Percentiles rank a stretch among this genome's conserved stretches.
These are phyloP conservation scores for Lyophyllum shimeji DNA, from an alignment of 768 basidiomycete species.

Conservation along the genomic window DNA sequence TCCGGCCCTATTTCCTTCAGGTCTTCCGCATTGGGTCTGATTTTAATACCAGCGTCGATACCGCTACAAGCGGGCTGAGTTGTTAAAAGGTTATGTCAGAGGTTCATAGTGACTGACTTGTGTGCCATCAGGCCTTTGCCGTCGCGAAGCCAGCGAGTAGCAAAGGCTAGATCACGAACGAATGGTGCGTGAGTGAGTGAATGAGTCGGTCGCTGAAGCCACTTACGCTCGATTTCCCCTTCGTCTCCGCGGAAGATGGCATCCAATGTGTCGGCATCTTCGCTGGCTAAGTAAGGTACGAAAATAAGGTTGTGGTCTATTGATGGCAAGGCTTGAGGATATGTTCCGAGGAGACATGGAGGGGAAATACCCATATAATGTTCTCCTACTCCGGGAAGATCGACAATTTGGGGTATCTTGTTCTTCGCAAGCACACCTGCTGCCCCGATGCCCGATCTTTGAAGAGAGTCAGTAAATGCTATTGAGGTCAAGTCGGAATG, in stretches of 20 bases:
- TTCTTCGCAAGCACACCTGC: slow-evolving; percentile 42
- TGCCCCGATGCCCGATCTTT: slow-evolving; percentile 66
- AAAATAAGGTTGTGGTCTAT: slow-evolving; percentile 42
- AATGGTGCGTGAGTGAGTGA: background rate
- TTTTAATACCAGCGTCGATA: slow-evolving; percentile 54
- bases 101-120: slow-evolving; percentile 36
- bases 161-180: slow-evolving; percentile 10
- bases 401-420: slow-evolving; percentile 49
- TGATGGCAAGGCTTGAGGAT: background rate
- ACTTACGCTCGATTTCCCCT: slow-evolving; percentile 40
- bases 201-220: background rate
- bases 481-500: background rate
- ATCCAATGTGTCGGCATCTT: slow-evolving; percentile 51
- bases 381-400: slow-evolving; percentile 78
- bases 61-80: slow-evolving; percentile 31
- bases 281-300: slow-evolving; percentile 40
- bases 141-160: slow-evolving; percentile 13
- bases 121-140: slow-evolving; percentile 40
- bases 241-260: slow-evolving; percentile 38
- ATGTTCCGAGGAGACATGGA: background rate
- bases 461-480: slow-evolving; percentile 1
- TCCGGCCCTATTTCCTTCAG: slow-evolving; percentile 47
- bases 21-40: slow-evolving; percentile 51
- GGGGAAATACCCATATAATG: slow-evolving; percentile 51
- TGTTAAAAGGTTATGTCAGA: background rate